Conservation (phyloP, 805 yeast species). For the Zygoascus bituminiphila region DNA sequence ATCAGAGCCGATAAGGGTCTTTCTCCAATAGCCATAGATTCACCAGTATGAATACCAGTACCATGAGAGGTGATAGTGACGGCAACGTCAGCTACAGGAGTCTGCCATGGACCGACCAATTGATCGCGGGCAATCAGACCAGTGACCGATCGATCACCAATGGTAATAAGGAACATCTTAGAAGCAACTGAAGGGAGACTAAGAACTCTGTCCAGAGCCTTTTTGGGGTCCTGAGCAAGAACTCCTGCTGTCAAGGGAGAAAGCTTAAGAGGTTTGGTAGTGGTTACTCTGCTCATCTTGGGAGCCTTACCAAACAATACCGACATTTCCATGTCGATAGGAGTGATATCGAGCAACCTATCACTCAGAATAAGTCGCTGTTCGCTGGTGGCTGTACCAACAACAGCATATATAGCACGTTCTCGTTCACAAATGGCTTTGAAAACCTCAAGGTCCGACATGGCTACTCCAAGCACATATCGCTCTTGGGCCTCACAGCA, state of each 20-base stretch:
- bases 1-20: conserved; percentile 85
- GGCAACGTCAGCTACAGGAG: conserved; percentile 97
- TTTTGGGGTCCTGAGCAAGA: conserved; percentile 32
- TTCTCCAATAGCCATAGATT: conserved; percentile 96
- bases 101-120: conserved; percentile 99
- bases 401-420: conserved; percentile 93
- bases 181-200: conserved; percentile 92
- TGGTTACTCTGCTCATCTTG: conserved; percentile 73
- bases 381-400: conserved; percentile 87
- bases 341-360: conserved; percentile 64
- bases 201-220: conserved; percentile 74
- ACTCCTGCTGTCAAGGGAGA: conserved; percentile 20
- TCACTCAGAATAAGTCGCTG: conserved; percentile 77
- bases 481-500: conserved; percentile 99
- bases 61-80: conserved; percentile 90
- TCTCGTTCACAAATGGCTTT: conserved; percentile 83
- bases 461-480: conserved; percentile 87
- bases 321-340: conserved; percentile 94
- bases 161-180: conserved; percentile 89
- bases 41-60: conserved; percentile 76
- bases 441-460: conserved; percentile 63
- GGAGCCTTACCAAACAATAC: conserved; percentile 96
- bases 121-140: conserved; percentile 97
- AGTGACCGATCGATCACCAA: conserved; percentile 96
- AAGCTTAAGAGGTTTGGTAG: conserved; percentile 47